Conservation (phyloP, 768 basidiomycete species). For the Russula compacta region DNA sequence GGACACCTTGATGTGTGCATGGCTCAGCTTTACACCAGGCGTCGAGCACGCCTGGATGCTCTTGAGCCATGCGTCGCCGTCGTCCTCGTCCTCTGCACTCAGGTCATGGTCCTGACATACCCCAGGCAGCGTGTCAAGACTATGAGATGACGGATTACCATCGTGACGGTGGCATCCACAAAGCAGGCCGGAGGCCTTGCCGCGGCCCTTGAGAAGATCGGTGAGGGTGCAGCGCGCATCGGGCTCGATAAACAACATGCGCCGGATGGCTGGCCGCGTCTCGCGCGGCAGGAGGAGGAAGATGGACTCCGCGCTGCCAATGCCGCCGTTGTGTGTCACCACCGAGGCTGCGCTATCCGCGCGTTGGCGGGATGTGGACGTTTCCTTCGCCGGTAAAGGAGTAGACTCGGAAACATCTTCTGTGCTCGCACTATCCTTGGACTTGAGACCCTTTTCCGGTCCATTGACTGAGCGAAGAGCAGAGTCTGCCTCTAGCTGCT, state of each 20-base stretch:
- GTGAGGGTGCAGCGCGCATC: slow-evolving; percentile 84
- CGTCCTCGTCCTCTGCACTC: slow-evolving; percentile 59
- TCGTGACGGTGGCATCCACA: slow-evolving; percentile 55
- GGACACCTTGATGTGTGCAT: slow-evolving; percentile 66
- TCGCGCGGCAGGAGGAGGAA: slow-evolving; percentile 94
- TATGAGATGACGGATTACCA: slow-evolving; percentile 28
- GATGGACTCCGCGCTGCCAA: slow-evolving; percentile 78
- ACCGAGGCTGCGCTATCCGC: slow-evolving; percentile 33
- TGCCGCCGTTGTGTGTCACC: slow-evolving; percentile 55
- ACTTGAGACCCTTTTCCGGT: slow-evolving; percentile 15
- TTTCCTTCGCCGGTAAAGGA: neutral
- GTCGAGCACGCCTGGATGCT: slow-evolving; percentile 58
- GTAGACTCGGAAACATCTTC: slow-evolving; percentile 2
- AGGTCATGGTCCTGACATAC: slow-evolving; percentile 55
- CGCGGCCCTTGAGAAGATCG: slow-evolving; percentile 76
- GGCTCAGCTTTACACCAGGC: slow-evolving; percentile 37
- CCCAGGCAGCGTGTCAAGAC: slow-evolving; percentile 33
- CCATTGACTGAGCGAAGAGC: slow-evolving; percentile 13
- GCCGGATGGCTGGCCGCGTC: slow-evolving; percentile 76
- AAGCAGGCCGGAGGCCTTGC: slow-evolving; percentile 65
- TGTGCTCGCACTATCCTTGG: neutral
- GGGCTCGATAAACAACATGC: slow-evolving; percentile 93
- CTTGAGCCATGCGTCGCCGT: slow-evolving; percentile 86
- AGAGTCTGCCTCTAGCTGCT: neutral
- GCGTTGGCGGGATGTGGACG: slow-evolving; percentile 19